Evolutionary conservation across 257 asterid species (phyloP), one percentile per base, ranked within the genome.

Genomic region (Lavandula angustifolia): DNA sequence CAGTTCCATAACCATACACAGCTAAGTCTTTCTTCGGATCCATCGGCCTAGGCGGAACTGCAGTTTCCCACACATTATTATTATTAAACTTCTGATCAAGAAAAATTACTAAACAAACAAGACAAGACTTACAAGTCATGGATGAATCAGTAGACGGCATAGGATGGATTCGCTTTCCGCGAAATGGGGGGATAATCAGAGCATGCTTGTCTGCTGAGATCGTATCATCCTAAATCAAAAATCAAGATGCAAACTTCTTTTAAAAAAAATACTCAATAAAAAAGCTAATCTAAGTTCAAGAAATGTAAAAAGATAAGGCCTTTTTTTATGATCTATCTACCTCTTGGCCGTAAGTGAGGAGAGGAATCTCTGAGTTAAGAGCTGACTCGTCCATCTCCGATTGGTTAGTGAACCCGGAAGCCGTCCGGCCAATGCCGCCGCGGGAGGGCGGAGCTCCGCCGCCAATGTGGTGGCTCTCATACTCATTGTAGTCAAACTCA

Each of bases 301-400:
- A 56, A 50, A 13, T 22, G 38, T 52, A 2, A 18, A 57, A 32
- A 7, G 49, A 16, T 14, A 59, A 3, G 48, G 46, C 40, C 10
- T 33, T 29, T 33, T 29, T 32, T 31, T 13, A 63, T 9, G 9
- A 22, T 22, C 17, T 47, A 78, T 60, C 27, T 80, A 91, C 98
- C 98, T 88, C 96, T 75, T 91, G 85, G 34, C 96, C 94, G 72
- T 86, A 88, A 44, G 98, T 88, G 34, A 91, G 95, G 4, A 86
- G 89, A 48, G 94, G 98, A 64, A 91, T 83, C 67, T 86, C 95
- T 0, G 95, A 73, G 74, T 73, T 75, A 60, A 80, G 69, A 46
- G 72, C 88, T 3, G 91, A 44, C 35, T 82, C 78, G 46, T 88
- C 88, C 69, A 76, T 27, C 40, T 88, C 96, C 0, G 89, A 70